Evolutionary conservation across 129 eudicot genomes (phyloP).

Genomic region (Scalesia atractyloides): DNA sequence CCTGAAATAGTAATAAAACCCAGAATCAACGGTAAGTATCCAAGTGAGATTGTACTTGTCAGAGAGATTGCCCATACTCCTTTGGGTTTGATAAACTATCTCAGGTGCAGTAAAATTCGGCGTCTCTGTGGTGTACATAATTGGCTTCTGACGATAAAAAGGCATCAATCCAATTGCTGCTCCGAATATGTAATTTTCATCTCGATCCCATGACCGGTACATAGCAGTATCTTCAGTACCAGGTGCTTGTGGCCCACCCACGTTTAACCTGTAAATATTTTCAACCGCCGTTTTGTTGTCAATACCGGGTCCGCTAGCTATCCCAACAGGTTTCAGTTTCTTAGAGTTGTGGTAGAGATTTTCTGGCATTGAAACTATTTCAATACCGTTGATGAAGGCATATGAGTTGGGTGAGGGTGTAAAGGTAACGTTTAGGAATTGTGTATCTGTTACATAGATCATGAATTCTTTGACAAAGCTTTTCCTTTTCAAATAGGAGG

Average conservation of each 20-base stretch:
- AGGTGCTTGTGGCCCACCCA: slow-evolving; percentile 24
- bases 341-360: slow-evolving; percentile 14
- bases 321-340: not conserved
- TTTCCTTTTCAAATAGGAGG: not conserved
- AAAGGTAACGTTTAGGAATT: slow-evolving; percentile 37
- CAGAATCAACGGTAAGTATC: slow-evolving; percentile 48
- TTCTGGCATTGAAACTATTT: slow-evolving; percentile 45
- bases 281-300: slow-evolving; percentile 29
- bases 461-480: slow-evolving; percentile 40
- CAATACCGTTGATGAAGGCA: slow-evolving; percentile 60
- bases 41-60: slow-evolving; percentile 24
- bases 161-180: not conserved
- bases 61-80: slow-evolving; percentile 29
- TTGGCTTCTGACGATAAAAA: not conserved
- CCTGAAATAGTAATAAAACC: slow-evolving; percentile 40
- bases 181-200: slow-evolving; percentile 11
- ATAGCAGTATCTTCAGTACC: slow-evolving; percentile 31
- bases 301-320: not conserved
- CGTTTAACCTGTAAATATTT: slow-evolving; percentile 39
- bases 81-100: slow-evolving; percentile 35
- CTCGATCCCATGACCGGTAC: slow-evolving; percentile 35
- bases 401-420: slow-evolving; percentile 41
- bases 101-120: slow-evolving; percentile 43
- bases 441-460: slow-evolving; percentile 25
- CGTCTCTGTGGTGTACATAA: slow-evolving; percentile 24